Percentiles rank a stretch among this genome's conserved stretches.
These are phyloP conservation scores for Bisporella sp. DNA, from an alignment of 2,329 filamentous ascomycete species.

Conservation along the genomic window DNA sequence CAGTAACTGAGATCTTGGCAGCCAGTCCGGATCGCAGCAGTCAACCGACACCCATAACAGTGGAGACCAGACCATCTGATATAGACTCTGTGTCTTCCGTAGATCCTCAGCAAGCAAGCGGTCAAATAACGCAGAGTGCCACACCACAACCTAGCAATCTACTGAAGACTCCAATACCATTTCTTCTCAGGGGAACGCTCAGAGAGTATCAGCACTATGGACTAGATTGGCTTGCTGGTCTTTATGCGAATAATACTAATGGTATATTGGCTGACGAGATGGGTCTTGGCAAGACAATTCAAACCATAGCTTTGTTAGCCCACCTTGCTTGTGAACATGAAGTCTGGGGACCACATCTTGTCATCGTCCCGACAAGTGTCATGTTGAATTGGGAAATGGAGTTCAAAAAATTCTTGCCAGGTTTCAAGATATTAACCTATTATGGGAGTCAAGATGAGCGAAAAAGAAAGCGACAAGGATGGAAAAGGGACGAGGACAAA, in stretches of 20 bases:
- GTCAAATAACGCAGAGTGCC: conserved; percentile 28
- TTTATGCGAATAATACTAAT: conserved; percentile 90
- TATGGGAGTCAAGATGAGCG: conserved; percentile 93
- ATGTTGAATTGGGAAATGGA: conserved; percentile 99
- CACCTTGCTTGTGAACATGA: conserved; percentile 86
- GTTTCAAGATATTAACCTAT: conserved; percentile 96
- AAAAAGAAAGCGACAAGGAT: conserved; percentile 82
- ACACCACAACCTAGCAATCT: conserved; percentile 32
- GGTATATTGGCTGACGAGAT: conserved; percentile 97
- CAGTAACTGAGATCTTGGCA: conserved; percentile 11
- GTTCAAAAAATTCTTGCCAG: conserved; percentile 98
- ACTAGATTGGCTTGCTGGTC: conserved; percentile 90
- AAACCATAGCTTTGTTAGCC: conserved; percentile 89
- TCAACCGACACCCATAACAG: conserved; percentile 30
- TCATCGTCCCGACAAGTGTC: conserved; percentile 95
- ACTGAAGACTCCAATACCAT: conserved; percentile 66
- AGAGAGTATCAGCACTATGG: conserved; percentile 96
- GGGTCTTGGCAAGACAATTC: conserved; percentile 97
- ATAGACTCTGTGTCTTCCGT: conserved; percentile 28
- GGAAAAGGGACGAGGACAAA: conserved; percentile 78
- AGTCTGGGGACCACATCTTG: conserved; percentile 92
- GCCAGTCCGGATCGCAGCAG: conserved; percentile 29
- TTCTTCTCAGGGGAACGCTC: conserved; percentile 77
- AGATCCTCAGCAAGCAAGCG: conserved; percentile 23
- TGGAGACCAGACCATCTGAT: conserved; percentile 26